Base-by-base conservation (phyloP, 2,329 filamentous ascomycete genomes). In the Trichoderma gracile region DNA sequence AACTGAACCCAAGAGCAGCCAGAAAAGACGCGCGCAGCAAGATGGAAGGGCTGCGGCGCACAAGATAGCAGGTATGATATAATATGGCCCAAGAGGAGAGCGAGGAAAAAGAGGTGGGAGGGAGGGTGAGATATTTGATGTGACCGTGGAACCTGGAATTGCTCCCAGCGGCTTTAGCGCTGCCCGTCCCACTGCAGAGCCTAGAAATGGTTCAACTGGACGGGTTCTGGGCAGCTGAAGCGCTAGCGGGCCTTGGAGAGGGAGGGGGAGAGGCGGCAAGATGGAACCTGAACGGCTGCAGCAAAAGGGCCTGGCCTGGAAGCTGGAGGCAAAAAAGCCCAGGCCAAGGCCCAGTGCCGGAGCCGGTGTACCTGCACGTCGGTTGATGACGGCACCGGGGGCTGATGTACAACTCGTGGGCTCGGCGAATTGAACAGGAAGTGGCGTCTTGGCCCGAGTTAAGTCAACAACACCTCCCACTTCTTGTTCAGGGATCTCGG, bases 91-190 rank as follows among this genome's bases (percentile, higher is more conserved):
- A 60, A 52, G 57, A 52, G 33, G 53, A 43, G 25, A 52, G 14
- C 8, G 33, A 15, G 52, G 46, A 33, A 33, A 53, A 61, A 61
- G 9, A 61, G 47, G 58, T 61, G 58, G 58, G 58, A 61, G 58
- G 58, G 46, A 52, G 58, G 47, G 46, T 53, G 49, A 63, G 56
- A 59, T 59, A 59, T 59, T 59, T 59, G 56, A 59, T 59, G 56
- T 59, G 56, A 59, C 58, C 58, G 58, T 54, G 58, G 58, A 62
- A 47, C 58, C 58, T 40, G 27, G 56, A 47, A 21, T 4, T 14
- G 19, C n/a, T 21, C 19, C 47, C 23, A 30, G 33, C 33, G n/a
- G 58, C 42, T 40, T 57, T 61, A 61, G 58, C 58, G 58, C 58
- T 61, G 47, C 58, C 15, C 43, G 58, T 52, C 58, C 58, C 58